phyloP scores from a whole-genome alignment of 2,329 filamentous ascomycete species.

The Ceratocystis ficicola region DNA sequence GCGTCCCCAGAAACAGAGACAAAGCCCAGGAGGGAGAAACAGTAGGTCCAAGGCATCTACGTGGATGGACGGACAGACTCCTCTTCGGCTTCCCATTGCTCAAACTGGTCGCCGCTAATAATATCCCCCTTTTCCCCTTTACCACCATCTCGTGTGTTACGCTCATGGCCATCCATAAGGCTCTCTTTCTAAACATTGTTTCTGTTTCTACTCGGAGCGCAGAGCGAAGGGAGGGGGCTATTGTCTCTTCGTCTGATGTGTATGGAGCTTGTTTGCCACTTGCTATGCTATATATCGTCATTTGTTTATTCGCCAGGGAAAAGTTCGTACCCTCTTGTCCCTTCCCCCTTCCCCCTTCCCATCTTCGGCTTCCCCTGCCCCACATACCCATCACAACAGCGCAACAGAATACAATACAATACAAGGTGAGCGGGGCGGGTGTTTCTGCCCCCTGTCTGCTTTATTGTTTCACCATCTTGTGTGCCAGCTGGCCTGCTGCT shows the following conservation, averaged over 20 bases:
- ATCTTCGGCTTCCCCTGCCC: not conserved
- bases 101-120: not conserved
- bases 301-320: conserved; percentile 2
- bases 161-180: not conserved
- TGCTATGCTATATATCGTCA: conserved; percentile 3
- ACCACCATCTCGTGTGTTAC: no score
- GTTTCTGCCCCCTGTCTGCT: conserved; percentile 7
- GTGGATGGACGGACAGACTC: not conserved
- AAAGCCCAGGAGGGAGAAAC: no score
- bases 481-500: not conserved
- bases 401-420: not conserved
- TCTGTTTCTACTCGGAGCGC: not conserved
- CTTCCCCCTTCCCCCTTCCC: not conserved
- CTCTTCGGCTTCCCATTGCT: not conserved
- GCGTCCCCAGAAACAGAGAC: not conserved
- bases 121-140: no score
- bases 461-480: conserved; percentile 9
- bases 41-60: no score
- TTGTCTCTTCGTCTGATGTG: conserved; percentile 7
- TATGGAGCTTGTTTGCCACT: conserved; percentile 2
- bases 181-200: conserved; percentile 5
- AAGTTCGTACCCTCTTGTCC: not conserved
- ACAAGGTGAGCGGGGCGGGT: not conserved
- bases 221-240: not conserved
- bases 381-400: not conserved